Base-by-base conservation (phyloP, 495 filamentous ascomycete genomes). In the Penicillium pancosmium region DNA sequence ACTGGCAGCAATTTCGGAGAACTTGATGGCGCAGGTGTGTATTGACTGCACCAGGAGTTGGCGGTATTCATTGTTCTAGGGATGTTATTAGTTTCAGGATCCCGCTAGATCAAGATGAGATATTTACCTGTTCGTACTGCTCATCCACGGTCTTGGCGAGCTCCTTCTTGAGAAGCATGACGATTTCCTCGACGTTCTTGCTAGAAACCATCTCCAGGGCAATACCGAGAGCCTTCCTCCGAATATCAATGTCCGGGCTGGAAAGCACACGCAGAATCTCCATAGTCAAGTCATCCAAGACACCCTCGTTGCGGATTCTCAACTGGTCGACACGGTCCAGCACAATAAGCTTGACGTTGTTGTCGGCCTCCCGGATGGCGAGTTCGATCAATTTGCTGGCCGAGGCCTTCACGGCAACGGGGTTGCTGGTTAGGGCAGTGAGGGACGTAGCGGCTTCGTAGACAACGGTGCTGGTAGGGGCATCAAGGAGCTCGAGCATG, bases 371-470 rank as follows among this genome's bases (percentile, higher is more conserved):
- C 74, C 93, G 93, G 68, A 98, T 97, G 61, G 88, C 89, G 2
- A 99, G 86, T 70, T 99, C 95, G 55, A 97, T 96, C 72, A 98
- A 93, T 70, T 99, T 99, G 50, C 83, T 82, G 4, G 95, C 95
- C 15, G 95, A 93, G 41, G 95, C 95, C 73, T 98, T 99, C 47
- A 99, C 93, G 40, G 93, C 95, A 40, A 98, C 94, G 9, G 95
- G 93, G 75, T 98, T 99, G 73, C 84, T 95, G 15, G 95, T 97
- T 19, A 99, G 83, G 7, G 92, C 86, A 18, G 93, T 98, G 54
- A 98, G 79, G n/a, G 92, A 95, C 10, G 93, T 96, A n/a, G 95
- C 95, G 35, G 95, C 93, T 76, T 98, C 95, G 68, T 99, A 99
- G 31, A 97, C 90, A 16, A 99, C 95, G 13, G 95, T 99, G 40